A percentile compares a stretch with the other conserved stretches of the same genome.
Evolutionary conservation across 345 rosid genomes (phyloP).

Genomic region (Gossypium raimondii): DNA sequence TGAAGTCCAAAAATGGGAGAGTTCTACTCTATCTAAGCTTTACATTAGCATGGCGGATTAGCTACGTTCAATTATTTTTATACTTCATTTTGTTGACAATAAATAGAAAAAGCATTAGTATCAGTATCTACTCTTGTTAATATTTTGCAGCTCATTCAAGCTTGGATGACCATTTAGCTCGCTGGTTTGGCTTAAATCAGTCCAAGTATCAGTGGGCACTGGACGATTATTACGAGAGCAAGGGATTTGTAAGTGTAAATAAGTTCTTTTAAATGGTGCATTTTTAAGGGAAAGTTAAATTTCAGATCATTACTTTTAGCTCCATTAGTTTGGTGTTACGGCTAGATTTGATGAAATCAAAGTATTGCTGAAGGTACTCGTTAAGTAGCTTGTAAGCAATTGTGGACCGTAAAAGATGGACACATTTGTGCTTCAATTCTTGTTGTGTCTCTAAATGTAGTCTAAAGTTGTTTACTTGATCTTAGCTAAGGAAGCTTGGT

Average conservation of each 20-base stretch:
- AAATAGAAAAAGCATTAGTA: not conserved
- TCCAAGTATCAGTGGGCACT: conserved; percentile 99
- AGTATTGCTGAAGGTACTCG: conserved; percentile 14
- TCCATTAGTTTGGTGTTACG: conserved; percentile 8
- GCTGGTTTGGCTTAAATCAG: conserved; percentile 98
- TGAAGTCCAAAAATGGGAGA: not conserved
- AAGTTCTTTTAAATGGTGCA: not conserved
- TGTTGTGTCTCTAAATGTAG: not conserved
- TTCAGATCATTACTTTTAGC: not conserved
- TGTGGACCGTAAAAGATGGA: not conserved
- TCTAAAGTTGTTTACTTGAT: not conserved
- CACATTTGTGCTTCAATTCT: not conserved
- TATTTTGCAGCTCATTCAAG: conserved; percentile 80
- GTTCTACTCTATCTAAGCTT: not conserved
- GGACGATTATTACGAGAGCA: conserved; percentile 84
- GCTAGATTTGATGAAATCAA: conserved; percentile 18
- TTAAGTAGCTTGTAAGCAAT: conserved; percentile 28
- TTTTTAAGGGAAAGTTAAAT: not conserved
- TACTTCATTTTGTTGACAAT: not conserved
- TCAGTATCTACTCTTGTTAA: not conserved
- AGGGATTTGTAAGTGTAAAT: conserved; percentile 59
- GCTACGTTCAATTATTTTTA: not conserved
- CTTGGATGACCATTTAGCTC: conserved; percentile 91
- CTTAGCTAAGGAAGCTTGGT: not conserved
- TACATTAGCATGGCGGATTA: not conserved